phyloP scores from a whole-genome alignment of 2,329 filamentous ascomycete genomes.

The Ophiostoma sp. region DNA sequence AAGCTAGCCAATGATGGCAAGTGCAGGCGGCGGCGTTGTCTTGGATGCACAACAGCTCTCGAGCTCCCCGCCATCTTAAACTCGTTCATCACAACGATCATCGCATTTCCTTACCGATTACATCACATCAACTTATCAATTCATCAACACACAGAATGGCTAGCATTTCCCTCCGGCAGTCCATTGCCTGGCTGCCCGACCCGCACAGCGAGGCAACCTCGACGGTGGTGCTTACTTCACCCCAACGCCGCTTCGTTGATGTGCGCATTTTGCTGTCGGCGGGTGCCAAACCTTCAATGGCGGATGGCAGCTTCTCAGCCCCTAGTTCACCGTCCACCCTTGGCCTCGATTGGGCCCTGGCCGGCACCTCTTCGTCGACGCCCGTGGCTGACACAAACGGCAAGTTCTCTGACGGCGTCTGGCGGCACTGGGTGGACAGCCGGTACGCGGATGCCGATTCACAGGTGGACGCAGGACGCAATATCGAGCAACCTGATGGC shows the following conservation, averaged over 20 bases:
- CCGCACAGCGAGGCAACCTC: slow-evolving; percentile 59
- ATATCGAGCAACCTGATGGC: slow-evolving; percentile 47
- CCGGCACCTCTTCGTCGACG: slow-evolving; percentile 51
- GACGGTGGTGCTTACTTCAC: slow-evolving; percentile 65
- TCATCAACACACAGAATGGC: slow-evolving; percentile 36
- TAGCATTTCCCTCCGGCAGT: slow-evolving; percentile 58
- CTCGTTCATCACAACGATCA: too few relatives aligned
- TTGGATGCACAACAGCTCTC: background rate
- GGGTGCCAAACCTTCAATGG: slow-evolving; percentile 10
- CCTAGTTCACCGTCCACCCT: slow-evolving; percentile 20
- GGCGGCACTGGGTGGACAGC: slow-evolving; percentile 63
- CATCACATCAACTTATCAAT: background rate
- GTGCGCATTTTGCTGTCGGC: slow-evolving; percentile 48
- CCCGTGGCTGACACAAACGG: slow-evolving; percentile 28
- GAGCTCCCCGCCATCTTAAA: too few relatives aligned
- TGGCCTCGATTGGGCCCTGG: slow-evolving; percentile 65
- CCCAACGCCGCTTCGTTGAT: slow-evolving; percentile 60
- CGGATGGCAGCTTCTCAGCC: slow-evolving; percentile 3
- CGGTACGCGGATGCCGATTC: slow-evolving; percentile 43
- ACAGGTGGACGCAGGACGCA: slow-evolving; percentile 57
- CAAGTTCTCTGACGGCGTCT: slow-evolving; percentile 42
- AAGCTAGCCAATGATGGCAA: slow-evolving; percentile 2
- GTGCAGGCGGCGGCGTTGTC: background rate
- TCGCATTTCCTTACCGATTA: background rate
- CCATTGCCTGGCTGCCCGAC: slow-evolving; percentile 59